Evolutionary conservation across 2,329 filamentous ascomycete genomes (phyloP), one percentile per base, ranked within the genome.

Genomic region (Trichoderma asperellum): DNA sequence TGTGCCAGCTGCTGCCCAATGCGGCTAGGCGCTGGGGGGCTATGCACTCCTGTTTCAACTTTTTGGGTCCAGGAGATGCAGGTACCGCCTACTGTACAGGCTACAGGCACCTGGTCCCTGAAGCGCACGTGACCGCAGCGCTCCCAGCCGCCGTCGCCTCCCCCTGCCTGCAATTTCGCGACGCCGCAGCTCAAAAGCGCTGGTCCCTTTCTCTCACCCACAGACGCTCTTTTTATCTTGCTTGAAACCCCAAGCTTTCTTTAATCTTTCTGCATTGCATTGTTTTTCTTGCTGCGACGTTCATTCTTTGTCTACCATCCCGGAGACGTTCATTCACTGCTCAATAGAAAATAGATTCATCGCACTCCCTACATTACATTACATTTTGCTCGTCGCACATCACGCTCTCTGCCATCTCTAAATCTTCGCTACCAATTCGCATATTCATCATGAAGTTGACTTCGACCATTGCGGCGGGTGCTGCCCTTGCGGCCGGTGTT

Each of bases 31-130:
- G 14, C 29, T 16, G 11, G 59, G 68, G 60, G 68, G 61, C 68
- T 68, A 61, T 69, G 68, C 68, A 60, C 68, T 62, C 68, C 65
- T 69, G 68, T 69, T 69, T 69, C 68, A 69, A 64, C 59, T 52
- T 95, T 83, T 56, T 89, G 87, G 97, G 96, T 40, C 66, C 49
- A 64, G 59, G 67, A 55, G 60, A 69, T 14, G 67, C 67, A 69
- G 67, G 59, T 64, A 64, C 67, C 11, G 47, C 24, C 24, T 24
- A n/a, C 21, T 29, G 52, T 32, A 32, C 32, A 2, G 40, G 2
- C 24, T 68, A 29, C 16, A 57, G 47, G 29, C 18, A 5, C 47
- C 18, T n/a, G 37, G 59, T 58, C 59, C 60, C 43, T 60, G 65
- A 55, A 34, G 11, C 27, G 57, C 65, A 68, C 65, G 65, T 68